phyloP scores from a whole-genome alignment of 1,284 basidiomycete genomes.

The Heliocybe sulcata region DNA sequence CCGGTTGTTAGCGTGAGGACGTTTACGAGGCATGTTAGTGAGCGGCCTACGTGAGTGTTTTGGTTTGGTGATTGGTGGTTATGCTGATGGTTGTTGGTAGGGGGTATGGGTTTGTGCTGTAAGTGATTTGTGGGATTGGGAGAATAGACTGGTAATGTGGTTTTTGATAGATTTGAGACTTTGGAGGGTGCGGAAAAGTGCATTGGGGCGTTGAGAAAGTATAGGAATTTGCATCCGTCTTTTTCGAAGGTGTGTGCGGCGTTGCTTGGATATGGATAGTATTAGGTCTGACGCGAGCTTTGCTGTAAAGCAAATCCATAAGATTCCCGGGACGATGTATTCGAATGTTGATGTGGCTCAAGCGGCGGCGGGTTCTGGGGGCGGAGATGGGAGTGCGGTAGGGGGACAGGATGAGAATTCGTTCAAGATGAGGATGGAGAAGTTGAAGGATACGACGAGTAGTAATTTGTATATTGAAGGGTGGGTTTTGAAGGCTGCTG shows the following conservation, averaged over 20 bases:
- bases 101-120: slow-evolving; percentile 79
- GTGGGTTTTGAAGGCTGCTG: slow-evolving; percentile 22
- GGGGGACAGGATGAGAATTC: slow-evolving; percentile 17
- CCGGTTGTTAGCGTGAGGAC: slow-evolving; percentile 33
- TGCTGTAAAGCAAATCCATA: slow-evolving; percentile 65
- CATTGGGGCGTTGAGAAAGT: slow-evolving; percentile 56
- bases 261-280: neutral
- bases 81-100: slow-evolving; percentile 24
- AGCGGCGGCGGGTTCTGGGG: slow-evolving; percentile 12
- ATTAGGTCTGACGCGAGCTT: neutral
- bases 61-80: neutral
- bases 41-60: slow-evolving; percentile 30
- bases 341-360: slow-evolving; percentile 13
- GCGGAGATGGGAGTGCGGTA: slow-evolving; percentile 11
- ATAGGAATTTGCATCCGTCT: slow-evolving; percentile 69
- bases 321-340: slow-evolving; percentile 66
- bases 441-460: slow-evolving; percentile 48
- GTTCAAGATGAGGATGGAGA: slow-evolving; percentile 70
- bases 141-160: slow-evolving; percentile 4
- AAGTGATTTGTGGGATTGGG: slow-evolving; percentile 19
- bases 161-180: slow-evolving; percentile 43
- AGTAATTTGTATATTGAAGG: slow-evolving; percentile 76
- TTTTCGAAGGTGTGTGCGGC: slow-evolving; percentile 43
- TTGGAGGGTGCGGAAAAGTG: slow-evolving; percentile 62
- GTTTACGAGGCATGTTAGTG: slow-evolving; percentile 34